Conservation (phyloP, 495 filamentous ascomycete species). For the Neurospora sp. region DNA sequence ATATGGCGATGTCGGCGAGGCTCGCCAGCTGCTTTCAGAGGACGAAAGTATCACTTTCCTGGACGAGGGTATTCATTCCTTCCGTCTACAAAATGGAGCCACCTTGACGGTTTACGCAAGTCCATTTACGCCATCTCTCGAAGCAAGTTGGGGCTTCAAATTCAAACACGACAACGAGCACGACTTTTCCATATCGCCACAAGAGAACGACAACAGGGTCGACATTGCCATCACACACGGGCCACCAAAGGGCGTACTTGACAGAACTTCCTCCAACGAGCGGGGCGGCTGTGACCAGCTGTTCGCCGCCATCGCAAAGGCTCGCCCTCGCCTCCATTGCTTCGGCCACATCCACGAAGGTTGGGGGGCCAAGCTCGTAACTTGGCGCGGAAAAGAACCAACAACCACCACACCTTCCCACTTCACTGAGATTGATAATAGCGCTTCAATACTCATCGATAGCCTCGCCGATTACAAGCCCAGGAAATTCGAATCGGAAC, state of each 20-base stretch:
- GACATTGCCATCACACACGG: conserved; percentile 70
- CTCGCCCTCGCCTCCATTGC: conserved; percentile 51
- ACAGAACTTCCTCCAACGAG: conserved; percentile 26
- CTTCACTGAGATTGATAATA: conserved; percentile 29
- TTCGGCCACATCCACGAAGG: conserved; percentile 72
- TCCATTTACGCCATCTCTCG: conserved; percentile 54
- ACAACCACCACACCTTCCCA: conserved; percentile 24
- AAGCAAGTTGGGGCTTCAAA: conserved; percentile 48
- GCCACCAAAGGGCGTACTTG: conserved; percentile 52
- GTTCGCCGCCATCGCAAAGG: conserved; percentile 43
- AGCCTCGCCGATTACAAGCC: conserved; percentile 29
- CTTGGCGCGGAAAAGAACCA: conserved; percentile 37
- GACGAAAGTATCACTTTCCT: conserved; percentile 54
- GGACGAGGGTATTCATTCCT: conserved; percentile 52
- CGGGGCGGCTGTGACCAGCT: conserved; percentile 48
- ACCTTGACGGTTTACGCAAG: conserved; percentile 57
- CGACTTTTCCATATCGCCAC: conserved; percentile 31
- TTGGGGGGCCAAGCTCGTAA: conserved; percentile 54
- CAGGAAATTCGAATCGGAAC: conserved; percentile 5
- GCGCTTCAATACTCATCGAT: conserved; percentile 32
- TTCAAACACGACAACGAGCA: conserved; percentile 45
- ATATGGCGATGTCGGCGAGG: conserved; percentile 16
- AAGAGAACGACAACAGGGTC: conserved; percentile 20
- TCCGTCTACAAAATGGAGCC: conserved; percentile 49
- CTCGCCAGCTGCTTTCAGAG: conserved; percentile 15